Base-by-base conservation (phyloP, 352 stramenopile species). In the Globisporangium middletonii region DNA sequence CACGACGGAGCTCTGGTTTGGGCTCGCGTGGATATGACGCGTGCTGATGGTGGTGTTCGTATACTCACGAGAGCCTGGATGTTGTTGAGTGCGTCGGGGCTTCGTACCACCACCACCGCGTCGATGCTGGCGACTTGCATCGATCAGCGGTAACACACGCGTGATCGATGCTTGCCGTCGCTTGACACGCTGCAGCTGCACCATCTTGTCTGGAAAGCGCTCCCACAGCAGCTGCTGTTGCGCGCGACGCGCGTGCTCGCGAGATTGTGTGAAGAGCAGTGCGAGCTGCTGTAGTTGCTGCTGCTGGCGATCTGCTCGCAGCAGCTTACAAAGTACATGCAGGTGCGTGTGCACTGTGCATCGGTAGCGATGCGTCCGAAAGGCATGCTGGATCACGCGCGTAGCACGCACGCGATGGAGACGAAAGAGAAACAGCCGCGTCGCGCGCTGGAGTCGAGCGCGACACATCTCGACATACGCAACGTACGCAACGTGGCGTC, bases 301-400 rank as follows among this genome's bases (percentile, higher is more conserved):
- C 12, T 67, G 57, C 59, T 75, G 57, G 26, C 59, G 55, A 45
- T 64, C 61, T 45, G 59, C 23, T 1, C 61, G 46, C 12, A 85
- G 47, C 59, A 81, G 53, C 12, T 65, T 64, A 5, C 63, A 63
- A 6, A 85, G 57, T 0, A 47, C 57, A 27, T 59, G 59, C 53
- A 69, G 65, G 12, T 68, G 62, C 52, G 46, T 52, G 27, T 69
- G 55, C 42, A 76, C 65, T 5, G 49, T 46, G 9, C 65, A 23
- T 28, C 73, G 62, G 57, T 72, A 73, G n/a, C 67, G 46, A 56
- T 72, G 77, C 27, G 55, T 62, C 1, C 75, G 73, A 33, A 65
- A 72, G 28, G 55, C 57, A 2, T 64, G 73, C 47, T 89, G 75
- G 4, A 88, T 60, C 12, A 54, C 53, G 5, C 63, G 27, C 7